Evolutionary conservation across 1,284 basidiomycete genomes (phyloP), one percentile per base, ranked within the genome.

Genomic region (Violaceomyces palustris): DNA sequence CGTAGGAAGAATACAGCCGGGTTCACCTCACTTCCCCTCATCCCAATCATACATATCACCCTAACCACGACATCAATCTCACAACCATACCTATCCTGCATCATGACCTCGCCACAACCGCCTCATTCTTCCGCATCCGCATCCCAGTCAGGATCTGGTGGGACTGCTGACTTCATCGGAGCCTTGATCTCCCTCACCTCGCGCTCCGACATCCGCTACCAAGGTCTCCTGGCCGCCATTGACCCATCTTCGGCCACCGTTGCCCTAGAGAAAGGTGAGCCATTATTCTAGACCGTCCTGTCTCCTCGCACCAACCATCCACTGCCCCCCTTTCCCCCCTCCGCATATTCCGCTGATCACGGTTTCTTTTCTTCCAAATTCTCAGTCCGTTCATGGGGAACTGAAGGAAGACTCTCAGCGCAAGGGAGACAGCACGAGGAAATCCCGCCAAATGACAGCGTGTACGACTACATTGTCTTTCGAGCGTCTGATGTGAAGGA

Each of bases 131-230:
- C n/a, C n/a, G n/a, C n/a, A n/a, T n/a, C n/a, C n/a, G n/a, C n/a
- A n/a, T n/a, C n/a, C n/a, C n/a, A n/a, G n/a, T n/a, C n/a, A n/a
- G n/a, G n/a, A n/a, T n/a, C n/a, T n/a, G n/a, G n/a, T n/a, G n/a
- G n/a, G 6, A 61, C 71, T 21, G 62, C 61, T 42, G 55, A 69
- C 41, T 67, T 67, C 46, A 67, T 73, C 47, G 72, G 73, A 41
- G 66, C 69, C 18, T 63, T 69, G 21, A 90, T 91, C 60, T 87
- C 86, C 58, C 82, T 91, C 70, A 85, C 88, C 70, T 89, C 88
- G 50, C 86, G 87, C 72, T 88, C 87, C 44, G 87, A 89, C 80
- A 86, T 90, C 60, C 84, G 88, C 44, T 91, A 91, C 77, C 81
- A 86, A 57, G 87, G 87, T 52, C 87, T 87, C 50, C 78, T 91